Conservation (phyloP, 192 early-diverging fungal species). For the Mycoemilia scoparia region DNA sequence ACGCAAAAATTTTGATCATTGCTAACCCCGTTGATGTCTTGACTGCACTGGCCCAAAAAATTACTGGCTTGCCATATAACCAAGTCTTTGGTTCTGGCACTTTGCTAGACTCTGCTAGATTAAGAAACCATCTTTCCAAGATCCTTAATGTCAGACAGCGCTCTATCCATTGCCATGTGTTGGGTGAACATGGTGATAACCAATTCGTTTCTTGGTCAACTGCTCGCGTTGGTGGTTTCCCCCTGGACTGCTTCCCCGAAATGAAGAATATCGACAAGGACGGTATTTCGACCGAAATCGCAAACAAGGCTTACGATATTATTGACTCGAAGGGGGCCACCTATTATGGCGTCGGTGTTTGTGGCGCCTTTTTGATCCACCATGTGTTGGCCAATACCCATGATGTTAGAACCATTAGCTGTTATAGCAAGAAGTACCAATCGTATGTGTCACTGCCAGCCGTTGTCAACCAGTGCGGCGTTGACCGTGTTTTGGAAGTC, state of each 20-base stretch:
- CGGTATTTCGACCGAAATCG: conserved; percentile 25
- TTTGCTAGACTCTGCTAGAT: conserved; percentile 41
- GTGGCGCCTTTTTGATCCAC: conserved; percentile 34
- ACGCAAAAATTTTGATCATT: conserved; percentile 41
- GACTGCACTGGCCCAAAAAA: conserved; percentile 49
- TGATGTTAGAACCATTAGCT: conserved; percentile 37
- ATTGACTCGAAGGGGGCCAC: conserved; percentile 57
- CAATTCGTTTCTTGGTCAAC: conserved; percentile 56
- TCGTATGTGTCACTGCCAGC: conserved; percentile 39
- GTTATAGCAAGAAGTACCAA: conserved; percentile 29
- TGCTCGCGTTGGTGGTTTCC: conserved; percentile 37
- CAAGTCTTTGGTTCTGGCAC: conserved; percentile 63
- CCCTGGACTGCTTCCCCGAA: conserved; percentile 32
- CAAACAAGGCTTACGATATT: conserved; percentile 47
- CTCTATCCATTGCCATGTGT: conserved; percentile 48
- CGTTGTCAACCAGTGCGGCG: conserved; percentile 37
- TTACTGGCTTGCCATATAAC: conserved; percentile 43
- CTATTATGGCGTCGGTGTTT: conserved; percentile 54
- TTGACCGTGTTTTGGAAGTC: conserved; percentile 38
- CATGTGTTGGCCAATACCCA: conserved; percentile 35
- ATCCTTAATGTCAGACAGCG: conserved; percentile 30
- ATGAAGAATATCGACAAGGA: conserved; percentile 30
- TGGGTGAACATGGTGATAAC: conserved; percentile 59
- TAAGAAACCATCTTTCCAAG: conserved; percentile 22
- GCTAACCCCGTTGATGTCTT: conserved; percentile 57